These are phyloP conservation scores for Plasmodium knowlesi DNA, from an alignment of 169 alveolate genomes.

Conservation along the genomic window DNA sequence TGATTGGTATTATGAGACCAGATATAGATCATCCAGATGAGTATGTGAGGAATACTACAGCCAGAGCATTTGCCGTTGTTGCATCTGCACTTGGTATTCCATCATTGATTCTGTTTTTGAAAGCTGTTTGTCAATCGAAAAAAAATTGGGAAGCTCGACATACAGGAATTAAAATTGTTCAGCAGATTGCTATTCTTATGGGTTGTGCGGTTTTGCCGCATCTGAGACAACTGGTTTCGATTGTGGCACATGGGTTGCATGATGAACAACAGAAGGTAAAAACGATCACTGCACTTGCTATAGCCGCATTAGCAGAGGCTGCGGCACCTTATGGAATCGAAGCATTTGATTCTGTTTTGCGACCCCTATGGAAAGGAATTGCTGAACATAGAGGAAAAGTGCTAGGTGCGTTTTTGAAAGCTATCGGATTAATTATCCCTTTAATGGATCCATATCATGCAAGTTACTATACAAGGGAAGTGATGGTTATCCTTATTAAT, in stretches of 20 bases:
- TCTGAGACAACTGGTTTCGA: slow-evolving; percentile 96
- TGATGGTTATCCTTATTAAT: slow-evolving; percentile 95
- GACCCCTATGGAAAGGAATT: slow-evolving; percentile 99
- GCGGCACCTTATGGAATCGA: slow-evolving; percentile 99
- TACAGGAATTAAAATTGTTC: slow-evolving; percentile 99
- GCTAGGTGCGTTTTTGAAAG: slow-evolving; percentile 98
- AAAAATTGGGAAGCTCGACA: slow-evolving; percentile 99
- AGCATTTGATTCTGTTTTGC: slow-evolving; percentile 97
- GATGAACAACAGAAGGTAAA: slow-evolving; percentile 97
- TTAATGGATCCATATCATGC: slow-evolving; percentile 99
- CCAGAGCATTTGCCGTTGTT: slow-evolving; percentile 99
- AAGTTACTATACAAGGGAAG: slow-evolving; percentile 96
- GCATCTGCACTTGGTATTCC: slow-evolving; percentile 99
- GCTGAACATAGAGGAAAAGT: slow-evolving; percentile 97
- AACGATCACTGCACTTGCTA: slow-evolving; percentile 98
- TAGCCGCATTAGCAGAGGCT: slow-evolving; percentile 99
- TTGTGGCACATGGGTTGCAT: slow-evolving; percentile 96
- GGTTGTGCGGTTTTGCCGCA: slow-evolving; percentile 99
- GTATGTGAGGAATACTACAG: slow-evolving; percentile 97
- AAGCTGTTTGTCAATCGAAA: slow-evolving; percentile 98
- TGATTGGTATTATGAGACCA: slow-evolving; percentile 99
- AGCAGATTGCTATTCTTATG: slow-evolving; percentile 96
- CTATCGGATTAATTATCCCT: slow-evolving; percentile 96
- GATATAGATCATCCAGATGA: slow-evolving; percentile 99
- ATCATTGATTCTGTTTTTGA: slow-evolving; percentile 96